Conservation (phyloP, 2,329 filamentous ascomycete genomes). For the Orbilia blumenaviensis region DNA sequence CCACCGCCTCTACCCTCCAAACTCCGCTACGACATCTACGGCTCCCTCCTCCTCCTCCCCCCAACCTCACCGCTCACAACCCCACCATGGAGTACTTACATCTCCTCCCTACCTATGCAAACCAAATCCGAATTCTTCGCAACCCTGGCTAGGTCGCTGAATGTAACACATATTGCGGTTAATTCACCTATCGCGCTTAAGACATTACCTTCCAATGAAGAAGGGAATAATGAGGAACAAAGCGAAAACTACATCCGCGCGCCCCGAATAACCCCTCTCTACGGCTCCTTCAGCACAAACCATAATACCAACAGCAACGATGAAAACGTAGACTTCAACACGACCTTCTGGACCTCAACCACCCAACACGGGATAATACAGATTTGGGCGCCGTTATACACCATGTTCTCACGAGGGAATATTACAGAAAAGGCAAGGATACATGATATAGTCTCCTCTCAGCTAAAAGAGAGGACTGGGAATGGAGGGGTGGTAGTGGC, state of each 20-base stretch:
- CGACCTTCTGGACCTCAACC: slow-evolving; percentile 80
- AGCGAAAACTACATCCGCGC: slow-evolving; percentile 81
- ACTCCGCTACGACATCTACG: slow-evolving; percentile 67
- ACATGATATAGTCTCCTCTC: slow-evolving; percentile 63
- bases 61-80: slow-evolving; percentile 62
- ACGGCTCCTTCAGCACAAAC: slow-evolving; percentile 79
- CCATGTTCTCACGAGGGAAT: slow-evolving; percentile 94
- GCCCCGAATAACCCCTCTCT: slow-evolving; percentile 75
- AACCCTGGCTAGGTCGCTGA: slow-evolving; percentile 62
- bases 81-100: slow-evolving; percentile 59
- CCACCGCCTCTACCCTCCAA: slow-evolving; percentile 53
- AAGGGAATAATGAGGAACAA: slow-evolving; percentile 64
- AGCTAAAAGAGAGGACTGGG: slow-evolving; percentile 59
- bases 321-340: slow-evolving; percentile 72
- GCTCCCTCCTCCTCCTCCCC: slow-evolving; percentile 69
- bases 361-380: slow-evolving; percentile 82
- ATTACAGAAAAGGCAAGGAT: slow-evolving; percentile 86
- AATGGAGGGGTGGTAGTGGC: background rate
- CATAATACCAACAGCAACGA: slow-evolving; percentile 59
- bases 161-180: slow-evolving; percentile 68
- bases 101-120: slow-evolving; percentile 57
- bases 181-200: slow-evolving; percentile 67
- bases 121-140: slow-evolving; percentile 61
- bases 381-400: slow-evolving; percentile 86
- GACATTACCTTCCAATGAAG: too few species aligned